A percentile compares a stretch with the other conserved stretches of the same genome.
These are phyloP conservation scores for Clitopilus hobsonii DNA, from an alignment of 768 basidiomycete genomes.

Conservation along the genomic window DNA sequence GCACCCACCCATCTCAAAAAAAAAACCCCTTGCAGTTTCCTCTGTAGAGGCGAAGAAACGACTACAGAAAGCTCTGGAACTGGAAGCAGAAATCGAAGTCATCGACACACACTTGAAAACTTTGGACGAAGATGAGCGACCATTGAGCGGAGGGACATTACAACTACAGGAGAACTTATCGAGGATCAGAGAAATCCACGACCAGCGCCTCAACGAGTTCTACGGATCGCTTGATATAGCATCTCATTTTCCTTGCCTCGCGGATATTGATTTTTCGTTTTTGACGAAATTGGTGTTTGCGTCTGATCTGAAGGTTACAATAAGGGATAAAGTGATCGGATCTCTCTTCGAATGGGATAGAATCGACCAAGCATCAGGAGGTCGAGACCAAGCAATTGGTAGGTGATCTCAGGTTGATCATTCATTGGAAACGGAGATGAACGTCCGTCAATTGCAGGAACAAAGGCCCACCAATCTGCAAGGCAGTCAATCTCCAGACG, in stretches of 20 bases:
- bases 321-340: conserved; percentile 25
- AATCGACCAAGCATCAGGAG: conserved; percentile 26
- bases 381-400: conserved; percentile 27
- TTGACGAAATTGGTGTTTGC: conserved; percentile 26
- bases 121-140: too few species aligned
- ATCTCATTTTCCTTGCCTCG: conserved; percentile 25
- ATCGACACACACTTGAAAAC: too few species aligned
- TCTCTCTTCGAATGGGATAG: conserved; percentile 33
- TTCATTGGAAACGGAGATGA: too few species aligned
- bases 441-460: conserved; percentile 18
- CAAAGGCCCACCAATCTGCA: conserved; percentile 27
- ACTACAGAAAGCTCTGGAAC: too few species aligned
- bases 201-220: conserved; percentile 16
- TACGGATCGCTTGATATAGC: conserved; percentile 30
- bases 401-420: not conserved
- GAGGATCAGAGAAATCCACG: conserved; percentile 16
- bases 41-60: too few species aligned
- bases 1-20: too few species aligned
- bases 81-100: too few species aligned
- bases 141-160: too few species aligned
- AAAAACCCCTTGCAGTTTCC: too few species aligned
- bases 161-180: conserved; percentile 17
- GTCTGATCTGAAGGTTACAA: conserved; percentile 34
- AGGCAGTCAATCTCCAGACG: conserved; percentile 24
- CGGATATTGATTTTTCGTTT: conserved; percentile 22